phyloP scores from a whole-genome alignment of 371 early-diverging fungal genomes.

The Mucor saturninus region DNA sequence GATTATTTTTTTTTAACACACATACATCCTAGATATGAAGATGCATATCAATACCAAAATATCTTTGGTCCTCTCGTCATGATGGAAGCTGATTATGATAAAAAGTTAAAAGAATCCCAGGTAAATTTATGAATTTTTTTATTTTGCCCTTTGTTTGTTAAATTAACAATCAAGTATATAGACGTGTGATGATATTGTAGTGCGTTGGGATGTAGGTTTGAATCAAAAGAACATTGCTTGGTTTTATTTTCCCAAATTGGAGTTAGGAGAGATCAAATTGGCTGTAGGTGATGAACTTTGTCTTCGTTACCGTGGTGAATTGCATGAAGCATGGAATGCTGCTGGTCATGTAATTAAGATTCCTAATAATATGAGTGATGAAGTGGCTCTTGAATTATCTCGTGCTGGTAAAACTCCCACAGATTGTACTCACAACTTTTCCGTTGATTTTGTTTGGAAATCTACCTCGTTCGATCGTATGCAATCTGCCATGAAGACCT shows the following conservation, averaged over 20 bases:
- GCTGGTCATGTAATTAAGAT: slow-evolving; percentile 95
- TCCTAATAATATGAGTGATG: slow-evolving; percentile 93
- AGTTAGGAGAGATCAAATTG: slow-evolving; percentile 91
- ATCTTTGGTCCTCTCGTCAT: slow-evolving; percentile 95
- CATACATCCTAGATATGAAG: slow-evolving; percentile 75
- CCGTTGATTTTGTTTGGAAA: slow-evolving; percentile 99
- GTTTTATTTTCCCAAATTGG: slow-evolving; percentile 91
- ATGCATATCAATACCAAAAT: slow-evolving; percentile 96
- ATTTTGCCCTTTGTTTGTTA: no score
- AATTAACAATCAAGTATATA: slow-evolving; percentile 5
- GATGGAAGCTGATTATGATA: slow-evolving; percentile 97
- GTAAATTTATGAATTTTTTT: slow-evolving; percentile 17
- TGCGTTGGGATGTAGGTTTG: slow-evolving; percentile 97
- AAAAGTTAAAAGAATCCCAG: slow-evolving; percentile 94
- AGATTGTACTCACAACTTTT: slow-evolving; percentile 91
- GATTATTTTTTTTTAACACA: background rate
- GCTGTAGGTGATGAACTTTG: slow-evolving; percentile 97
- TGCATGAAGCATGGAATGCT: slow-evolving; percentile 87
- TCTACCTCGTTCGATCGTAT: slow-evolving; percentile 96
- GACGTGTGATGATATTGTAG: slow-evolving; percentile 93
- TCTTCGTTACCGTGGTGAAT: slow-evolving; percentile 87
- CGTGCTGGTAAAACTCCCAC: slow-evolving; percentile 73
- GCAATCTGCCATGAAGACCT: slow-evolving; percentile 94
- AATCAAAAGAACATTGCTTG: slow-evolving; percentile 93
- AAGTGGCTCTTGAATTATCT: slow-evolving; percentile 87